Evolutionary conservation across 2,329 filamentous ascomycete species (phyloP), one percentile per base, ranked within the genome.

Genomic region (Colletotrichum limetticola): DNA sequence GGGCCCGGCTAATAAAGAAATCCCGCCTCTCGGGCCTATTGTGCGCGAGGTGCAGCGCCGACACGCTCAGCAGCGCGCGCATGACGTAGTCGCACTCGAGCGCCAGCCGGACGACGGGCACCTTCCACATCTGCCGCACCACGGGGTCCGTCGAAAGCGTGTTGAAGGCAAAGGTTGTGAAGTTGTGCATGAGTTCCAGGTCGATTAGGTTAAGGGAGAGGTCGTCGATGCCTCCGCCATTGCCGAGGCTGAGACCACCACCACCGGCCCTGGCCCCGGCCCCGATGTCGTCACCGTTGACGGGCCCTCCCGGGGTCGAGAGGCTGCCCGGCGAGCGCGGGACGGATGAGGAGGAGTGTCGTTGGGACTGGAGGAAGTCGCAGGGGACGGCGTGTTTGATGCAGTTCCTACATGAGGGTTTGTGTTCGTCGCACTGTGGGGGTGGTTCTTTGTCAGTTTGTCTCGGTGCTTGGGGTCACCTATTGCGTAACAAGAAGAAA

Each of bases 171-270:
- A 84, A 85, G 0, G 84, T 86, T 42, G 83, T 84, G 74, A 84
- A 90, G 78, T 90, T 87, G 77, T 90, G 87, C 11, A 90, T 81
- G 2, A 90, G 82, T 74, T 89, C 87, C 14, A 89, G 80, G 68
- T 89, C 86, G 11, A 83, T 75, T 1, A 86, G 75, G 52, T 85
- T 84, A n/a, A 85, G 77, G 12, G 74, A 63, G 32, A 60, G 73
- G 52, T 52, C 62, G 37, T 84, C 32, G 26, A 66, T 24, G 32
- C 58, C 56, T 7, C 59, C 64, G 65, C 64, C 63, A 9, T 46
- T 59, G 59, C 59, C 49, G 11, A 61, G 61, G 32, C 61, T 37
- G 19, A 72, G 52, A 5, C 66, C 26, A n/a, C 35, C 9, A 5
- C 32, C 11, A 35, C 32, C 11, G 32, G 32, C 32, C 9, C 32